Base-by-base conservation (phyloP, 2,329 filamentous ascomycete genomes). In the Fusarium illudens region DNA sequence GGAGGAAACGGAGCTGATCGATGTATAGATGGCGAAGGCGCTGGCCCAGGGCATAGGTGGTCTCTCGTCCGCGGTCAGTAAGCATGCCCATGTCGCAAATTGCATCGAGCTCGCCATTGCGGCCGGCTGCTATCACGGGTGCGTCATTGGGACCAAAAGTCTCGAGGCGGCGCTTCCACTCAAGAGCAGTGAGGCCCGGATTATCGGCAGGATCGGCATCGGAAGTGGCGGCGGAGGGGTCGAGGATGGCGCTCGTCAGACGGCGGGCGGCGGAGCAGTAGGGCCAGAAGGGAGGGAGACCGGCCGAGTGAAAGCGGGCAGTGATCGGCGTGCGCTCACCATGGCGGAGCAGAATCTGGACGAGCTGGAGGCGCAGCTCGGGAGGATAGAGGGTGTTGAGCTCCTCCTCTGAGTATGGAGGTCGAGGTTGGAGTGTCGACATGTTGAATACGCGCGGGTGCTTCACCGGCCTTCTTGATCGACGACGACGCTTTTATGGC, bases 261-360 rank as follows among this genome's bases (percentile, higher is more conserved):
- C 90, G 89, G 62, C 88, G 87, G 20, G 92, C 92, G 58, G 90
- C 88, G 68, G 87, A 87, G 81, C 96, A 99, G 80, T 97, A 98
- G 2, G 96, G 93, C 96, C 96, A 99, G 79, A 89, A 90, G 51
- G 85, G 76, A 42, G 81, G 77, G n/a, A 91, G 84, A 11, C 88
- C 89, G 49, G 87, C 87, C 81, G 95, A 96, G 75, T 92, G 87
- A 78, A 99, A 97, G 36, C 96, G 91, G n/a, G 92, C 86, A 60
- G 89, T 92, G 27, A 98, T 92, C 27, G 95, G 95, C 8, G 91
- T 95, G 60, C 95, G 90, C 82, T 90, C 88, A 80, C 92, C 92
- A 80, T 94, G 92, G 60, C 92, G 90, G 74, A 94, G 86, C 66
- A 94, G 87, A 73, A 98, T 86, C 82, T 99, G 96, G 51, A 98